These are phyloP conservation scores for Leishmania tarentolae DNA, from an alignment of 208 protist genomes.

Conservation along the genomic window DNA sequence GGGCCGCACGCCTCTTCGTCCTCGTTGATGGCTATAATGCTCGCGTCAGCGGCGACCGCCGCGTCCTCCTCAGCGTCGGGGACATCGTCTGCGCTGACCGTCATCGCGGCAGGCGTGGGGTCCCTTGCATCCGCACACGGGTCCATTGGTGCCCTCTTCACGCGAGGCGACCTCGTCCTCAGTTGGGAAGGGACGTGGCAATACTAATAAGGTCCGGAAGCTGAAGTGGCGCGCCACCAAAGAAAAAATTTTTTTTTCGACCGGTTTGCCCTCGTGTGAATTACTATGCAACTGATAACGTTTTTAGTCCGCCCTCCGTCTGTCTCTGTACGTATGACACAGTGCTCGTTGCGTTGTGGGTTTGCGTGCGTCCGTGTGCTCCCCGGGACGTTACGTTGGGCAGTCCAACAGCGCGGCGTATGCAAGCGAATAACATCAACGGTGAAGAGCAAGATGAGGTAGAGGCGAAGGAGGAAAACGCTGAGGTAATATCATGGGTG, in stretches of 20 bases:
- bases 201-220: background rate
- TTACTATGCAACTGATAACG: too few relatives aligned
- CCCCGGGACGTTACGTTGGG: background rate
- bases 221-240: too few relatives aligned
- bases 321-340: background rate
- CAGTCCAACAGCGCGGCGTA: background rate
- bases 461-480: background rate
- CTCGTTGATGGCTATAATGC: background rate
- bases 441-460: background rate
- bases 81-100: background rate
- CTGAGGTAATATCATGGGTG: background rate
- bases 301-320: background rate
- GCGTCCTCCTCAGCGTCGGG: slow-evolving; percentile 4
- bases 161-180: background rate
- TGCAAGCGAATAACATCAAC: too few relatives aligned
- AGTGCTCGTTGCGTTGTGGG: background rate
- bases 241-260: too few relatives aligned
- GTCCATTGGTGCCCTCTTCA: background rate
- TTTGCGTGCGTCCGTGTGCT: background rate
- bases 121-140: background rate
- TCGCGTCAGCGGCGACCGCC: background rate
- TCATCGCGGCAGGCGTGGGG: background rate
- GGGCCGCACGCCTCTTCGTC: slow-evolving; percentile 57
- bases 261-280: background rate
- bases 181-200: too few relatives aligned